phyloP scores from a whole-genome alignment of 2,329 filamentous ascomycete species.

The Fusarium redolens region DNA sequence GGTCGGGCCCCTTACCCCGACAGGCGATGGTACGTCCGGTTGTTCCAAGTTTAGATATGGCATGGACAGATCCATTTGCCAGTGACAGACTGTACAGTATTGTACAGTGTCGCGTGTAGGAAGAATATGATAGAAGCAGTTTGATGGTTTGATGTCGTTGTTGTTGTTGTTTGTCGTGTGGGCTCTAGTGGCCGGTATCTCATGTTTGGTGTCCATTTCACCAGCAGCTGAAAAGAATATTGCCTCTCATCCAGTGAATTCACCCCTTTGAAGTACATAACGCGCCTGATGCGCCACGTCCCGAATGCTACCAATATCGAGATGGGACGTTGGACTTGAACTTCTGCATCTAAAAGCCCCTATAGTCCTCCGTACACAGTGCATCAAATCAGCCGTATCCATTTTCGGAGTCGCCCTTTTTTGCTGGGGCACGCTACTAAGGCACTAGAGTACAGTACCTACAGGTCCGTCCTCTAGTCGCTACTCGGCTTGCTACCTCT shows the following conservation, averaged over 20 bases:
- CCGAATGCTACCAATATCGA: slow-evolving; percentile 35
- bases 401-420: slow-evolving; percentile 38
- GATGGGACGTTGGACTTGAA: slow-evolving; percentile 43
- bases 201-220: not conserved
- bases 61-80: slow-evolving; percentile 22
- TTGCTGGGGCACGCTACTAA: slow-evolving; percentile 36
- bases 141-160: not conserved
- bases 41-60: slow-evolving; percentile 41
- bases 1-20: slow-evolving; percentile 36
- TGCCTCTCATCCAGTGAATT: slow-evolving; percentile 12
- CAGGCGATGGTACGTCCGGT: slow-evolving; percentile 33
- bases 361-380: slow-evolving; percentile 38
- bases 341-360: not conserved
- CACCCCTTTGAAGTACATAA: slow-evolving; percentile 28
- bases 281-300: slow-evolving; percentile 31
- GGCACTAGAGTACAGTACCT: slow-evolving; percentile 13
- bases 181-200: not conserved
- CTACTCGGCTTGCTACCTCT: slow-evolving; percentile 32
- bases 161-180: not conserved
- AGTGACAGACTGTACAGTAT: slow-evolving; percentile 34
- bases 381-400: slow-evolving; percentile 26
- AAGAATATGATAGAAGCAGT: not conserved
- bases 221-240: not conserved
- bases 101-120: not conserved
- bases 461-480: not conserved